These are phyloP conservation scores for Thozetella sp. DNA, from an alignment of 495 filamentous ascomycete species.

Conservation along the genomic window DNA sequence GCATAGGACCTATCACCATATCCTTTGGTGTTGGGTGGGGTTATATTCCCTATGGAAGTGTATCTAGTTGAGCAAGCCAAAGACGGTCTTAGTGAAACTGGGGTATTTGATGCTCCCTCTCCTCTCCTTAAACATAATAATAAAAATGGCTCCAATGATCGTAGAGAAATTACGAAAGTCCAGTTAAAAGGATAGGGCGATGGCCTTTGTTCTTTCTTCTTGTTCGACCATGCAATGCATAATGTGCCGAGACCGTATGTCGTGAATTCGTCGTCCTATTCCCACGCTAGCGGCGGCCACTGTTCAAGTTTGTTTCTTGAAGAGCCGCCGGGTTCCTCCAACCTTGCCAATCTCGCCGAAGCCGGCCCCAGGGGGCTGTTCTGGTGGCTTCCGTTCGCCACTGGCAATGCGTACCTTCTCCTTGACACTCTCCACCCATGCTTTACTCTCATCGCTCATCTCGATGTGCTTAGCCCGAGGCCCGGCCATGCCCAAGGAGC, in stretches of 20 bases:
- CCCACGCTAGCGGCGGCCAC: not conserved
- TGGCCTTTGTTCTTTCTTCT: not conserved
- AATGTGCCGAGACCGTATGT: not conserved
- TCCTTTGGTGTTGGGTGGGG: too few species aligned
- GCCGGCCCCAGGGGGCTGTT: conserved; percentile 19
- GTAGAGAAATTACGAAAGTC: not conserved
- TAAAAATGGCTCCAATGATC: not conserved
- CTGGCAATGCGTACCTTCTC: conserved; percentile 63
- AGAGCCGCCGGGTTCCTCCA: conserved; percentile 59
- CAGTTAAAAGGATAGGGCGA: not conserved
- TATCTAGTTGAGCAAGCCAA: not conserved
- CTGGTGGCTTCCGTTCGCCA: conserved; percentile 31
- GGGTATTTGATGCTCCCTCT: conserved; percentile 3
- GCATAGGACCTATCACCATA: too few species aligned
- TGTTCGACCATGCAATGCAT: too few species aligned
- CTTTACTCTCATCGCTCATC: conserved; percentile 63
- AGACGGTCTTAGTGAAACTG: not conserved
- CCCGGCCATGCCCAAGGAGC: conserved; percentile 62
- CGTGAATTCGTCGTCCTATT: not conserved
- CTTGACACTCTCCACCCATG: conserved; percentile 76
- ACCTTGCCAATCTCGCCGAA: conserved; percentile 63
- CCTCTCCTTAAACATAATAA: not conserved
- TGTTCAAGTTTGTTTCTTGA: conserved; percentile 21
- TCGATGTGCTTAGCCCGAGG: conserved; percentile 58
- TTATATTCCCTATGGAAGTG: too few species aligned